A percentile compares a stretch with the other conserved stretches of the same genome.
Conservation (phyloP, 306 rosid species). For the Acacia confusa region DNA sequence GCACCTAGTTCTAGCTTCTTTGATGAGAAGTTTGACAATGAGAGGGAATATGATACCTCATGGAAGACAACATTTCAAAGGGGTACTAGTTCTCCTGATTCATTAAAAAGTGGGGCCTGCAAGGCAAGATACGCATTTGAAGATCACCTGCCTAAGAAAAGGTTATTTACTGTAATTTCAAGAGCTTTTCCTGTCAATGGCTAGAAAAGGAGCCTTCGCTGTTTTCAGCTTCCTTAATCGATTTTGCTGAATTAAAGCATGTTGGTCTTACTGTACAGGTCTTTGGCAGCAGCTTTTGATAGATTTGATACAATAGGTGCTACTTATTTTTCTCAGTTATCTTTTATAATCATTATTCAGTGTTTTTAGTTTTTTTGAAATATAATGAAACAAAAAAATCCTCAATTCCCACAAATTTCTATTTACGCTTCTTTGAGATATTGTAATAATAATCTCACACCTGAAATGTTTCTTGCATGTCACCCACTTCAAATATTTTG, state of each 20-base stretch:
- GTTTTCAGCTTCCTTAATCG: constrained; percentile 28
- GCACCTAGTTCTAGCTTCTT: constrained; percentile 51
- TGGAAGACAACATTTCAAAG: constrained; percentile 48
- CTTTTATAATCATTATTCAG: constrained; percentile 12
- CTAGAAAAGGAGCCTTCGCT: not conserved
- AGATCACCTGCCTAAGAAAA: constrained; percentile 48
- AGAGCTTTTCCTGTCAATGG: not conserved
- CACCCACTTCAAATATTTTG: constrained; percentile 9
- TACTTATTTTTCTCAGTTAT: constrained; percentile 28
- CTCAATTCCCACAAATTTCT: not conserved
- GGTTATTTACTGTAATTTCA: constrained; percentile 35
- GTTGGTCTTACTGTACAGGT: constrained; percentile 49
- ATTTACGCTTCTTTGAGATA: constrained; percentile 2
- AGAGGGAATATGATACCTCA: constrained; percentile 46
- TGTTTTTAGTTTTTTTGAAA: constrained; percentile 16
- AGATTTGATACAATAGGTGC: constrained; percentile 59
- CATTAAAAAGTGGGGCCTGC: constrained; percentile 35
- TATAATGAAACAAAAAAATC: constrained; percentile 5
- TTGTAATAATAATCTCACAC: not conserved
- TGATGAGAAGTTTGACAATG: constrained; percentile 46
- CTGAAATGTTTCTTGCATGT: not conserved
- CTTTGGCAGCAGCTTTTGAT: constrained; percentile 45
- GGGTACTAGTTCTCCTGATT: constrained; percentile 40
- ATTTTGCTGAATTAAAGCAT: constrained; percentile 29
- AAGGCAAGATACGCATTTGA: constrained; percentile 48